phyloP scores from a whole-genome alignment of 768 basidiomycete species.

The Panaeolus cyanescens region DNA sequence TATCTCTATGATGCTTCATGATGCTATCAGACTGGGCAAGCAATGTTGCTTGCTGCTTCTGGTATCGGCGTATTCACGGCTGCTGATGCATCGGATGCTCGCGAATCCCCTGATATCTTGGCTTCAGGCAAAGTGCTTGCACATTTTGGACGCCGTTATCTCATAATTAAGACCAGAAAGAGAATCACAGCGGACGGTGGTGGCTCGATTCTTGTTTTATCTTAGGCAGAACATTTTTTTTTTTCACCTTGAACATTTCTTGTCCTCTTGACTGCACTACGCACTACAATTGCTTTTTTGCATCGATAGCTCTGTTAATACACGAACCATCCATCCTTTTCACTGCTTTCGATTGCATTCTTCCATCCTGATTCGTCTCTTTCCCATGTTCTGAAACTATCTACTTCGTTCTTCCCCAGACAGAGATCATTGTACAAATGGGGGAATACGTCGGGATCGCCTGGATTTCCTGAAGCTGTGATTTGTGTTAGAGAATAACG shows the following conservation, averaged over 20 bases:
- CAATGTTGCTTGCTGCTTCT: slow-evolving; percentile 68
- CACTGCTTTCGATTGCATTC: slow-evolving; percentile 18
- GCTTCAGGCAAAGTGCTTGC: slow-evolving; percentile 27
- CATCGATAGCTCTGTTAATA: slow-evolving; percentile 15
- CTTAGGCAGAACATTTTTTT: slow-evolving; percentile 9
- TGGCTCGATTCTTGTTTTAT: slow-evolving; percentile 52
- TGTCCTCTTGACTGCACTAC: too few species aligned
- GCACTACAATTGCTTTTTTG: background rate
- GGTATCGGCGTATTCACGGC: slow-evolving; percentile 46
- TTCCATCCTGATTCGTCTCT: slow-evolving; percentile 20
- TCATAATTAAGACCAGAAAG: slow-evolving; percentile 61
- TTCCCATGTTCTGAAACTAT: slow-evolving; percentile 33
- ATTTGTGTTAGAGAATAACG: background rate
- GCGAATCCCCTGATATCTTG: background rate
- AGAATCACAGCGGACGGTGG: slow-evolving; percentile 69
- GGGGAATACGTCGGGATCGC: slow-evolving; percentile 50
- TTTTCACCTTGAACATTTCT: too few species aligned
- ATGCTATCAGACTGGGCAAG: slow-evolving; percentile 62
- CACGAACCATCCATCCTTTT: slow-evolving; percentile 21
- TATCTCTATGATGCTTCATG: background rate
- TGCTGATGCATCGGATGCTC: background rate
- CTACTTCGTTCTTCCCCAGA: slow-evolving; percentile 47
- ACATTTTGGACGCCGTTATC: slow-evolving; percentile 58
- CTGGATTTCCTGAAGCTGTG: slow-evolving; percentile 41
- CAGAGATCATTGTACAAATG: slow-evolving; percentile 51